These are phyloP conservation scores for Ceratocystis cubensis DNA, from an alignment of 2,329 filamentous ascomycete species.

Conservation along the genomic window DNA sequence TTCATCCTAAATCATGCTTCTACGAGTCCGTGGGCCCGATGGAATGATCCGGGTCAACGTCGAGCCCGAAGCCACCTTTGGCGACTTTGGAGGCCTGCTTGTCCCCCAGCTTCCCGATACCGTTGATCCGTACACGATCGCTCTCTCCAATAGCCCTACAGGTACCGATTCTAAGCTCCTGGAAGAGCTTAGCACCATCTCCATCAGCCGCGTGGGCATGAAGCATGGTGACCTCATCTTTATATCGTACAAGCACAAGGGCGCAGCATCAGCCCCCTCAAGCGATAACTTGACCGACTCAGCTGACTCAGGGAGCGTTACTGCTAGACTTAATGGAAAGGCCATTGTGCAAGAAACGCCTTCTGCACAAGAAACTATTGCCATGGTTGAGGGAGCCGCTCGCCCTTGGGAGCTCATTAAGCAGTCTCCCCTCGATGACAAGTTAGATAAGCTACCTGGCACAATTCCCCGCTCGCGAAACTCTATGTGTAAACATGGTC, in stretches of 20 bases:
- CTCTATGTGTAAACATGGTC: slow-evolving; percentile 90
- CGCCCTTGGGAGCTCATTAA: slow-evolving; percentile 70
- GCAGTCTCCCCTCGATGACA: slow-evolving; percentile 78
- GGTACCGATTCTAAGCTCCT: slow-evolving; percentile 47
- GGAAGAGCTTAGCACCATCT: slow-evolving; percentile 44
- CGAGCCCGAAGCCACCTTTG: slow-evolving; percentile 61
- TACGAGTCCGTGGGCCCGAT: slow-evolving; percentile 81
- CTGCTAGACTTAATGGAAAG: slow-evolving; percentile 66
- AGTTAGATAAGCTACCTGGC: slow-evolving; percentile 74
- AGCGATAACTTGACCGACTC: slow-evolving; percentile 11
- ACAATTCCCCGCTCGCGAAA: slow-evolving; percentile 71
- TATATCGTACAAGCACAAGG: slow-evolving; percentile 56
- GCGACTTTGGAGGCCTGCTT: slow-evolving; percentile 44
- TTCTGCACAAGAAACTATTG: slow-evolving; percentile 50
- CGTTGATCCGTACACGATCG: slow-evolving; percentile 48
- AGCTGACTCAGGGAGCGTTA: slow-evolving; percentile 29
- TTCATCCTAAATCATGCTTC: slow-evolving; percentile 48
- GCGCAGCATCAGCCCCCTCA: slow-evolving; percentile 27
- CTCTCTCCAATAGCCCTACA: slow-evolving; percentile 48
- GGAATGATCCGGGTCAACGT: slow-evolving; percentile 81
- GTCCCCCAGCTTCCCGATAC: slow-evolving; percentile 46
- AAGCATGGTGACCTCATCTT: slow-evolving; percentile 86
- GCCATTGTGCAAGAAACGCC: slow-evolving; percentile 57
- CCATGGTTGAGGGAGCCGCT: slow-evolving; percentile 46
- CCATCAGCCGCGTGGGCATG: slow-evolving; percentile 47